Base-by-base conservation (phyloP, 2,329 filamentous ascomycete species). In the Aspergillus neotritici region DNA sequence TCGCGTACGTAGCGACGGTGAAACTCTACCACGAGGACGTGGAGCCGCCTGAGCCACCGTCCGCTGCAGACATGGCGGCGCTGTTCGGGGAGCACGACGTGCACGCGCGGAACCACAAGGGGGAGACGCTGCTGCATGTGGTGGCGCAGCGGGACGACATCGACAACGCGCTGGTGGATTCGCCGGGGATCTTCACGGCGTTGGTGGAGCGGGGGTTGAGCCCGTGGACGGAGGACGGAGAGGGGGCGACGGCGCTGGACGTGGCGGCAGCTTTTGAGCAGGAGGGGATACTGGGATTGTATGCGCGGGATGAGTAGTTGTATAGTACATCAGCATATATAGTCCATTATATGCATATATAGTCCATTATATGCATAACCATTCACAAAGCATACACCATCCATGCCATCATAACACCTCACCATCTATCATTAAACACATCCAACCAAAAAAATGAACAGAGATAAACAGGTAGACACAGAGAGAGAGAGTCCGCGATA, bases 261-360 rank as follows among this genome's bases (percentile, higher is more conserved):
- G 29, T 46, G 32, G 47, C 47, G 29, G 34, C 34, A 31, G 41
- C 37, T 21, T 46, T 39, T 16, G 37, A 16, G 16, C 33, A 45
- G 34, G 21, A 46, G 14, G 25, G 32, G 9, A 49, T 49, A 13
- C 16, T 49, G 16, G 40, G 11, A n/a, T 31, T 49, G 10, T 49
- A 43, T 39, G 47, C 43, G 12, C 37, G 43, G 15, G 37, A 49
- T 16, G 47, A 63, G 21, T 25, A 25, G 21, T 25, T n/a, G n/a
- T n/a, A n/a, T n/a, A n/a, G n/a, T n/a, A n/a, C n/a, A n/a, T n/a
- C n/a, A n/a, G n/a, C n/a, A n/a, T n/a, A n/a, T n/a, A n/a, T n/a
- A n/a, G n/a, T n/a, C n/a, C n/a, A n/a, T n/a, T n/a, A n/a, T n/a
- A n/a, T n/a, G n/a, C n/a, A n/a, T n/a, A n/a, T n/a, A n/a, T n/a